Conservation (phyloP, 1,139 yeast species). For the Zygoascus hellenicus region DNA sequence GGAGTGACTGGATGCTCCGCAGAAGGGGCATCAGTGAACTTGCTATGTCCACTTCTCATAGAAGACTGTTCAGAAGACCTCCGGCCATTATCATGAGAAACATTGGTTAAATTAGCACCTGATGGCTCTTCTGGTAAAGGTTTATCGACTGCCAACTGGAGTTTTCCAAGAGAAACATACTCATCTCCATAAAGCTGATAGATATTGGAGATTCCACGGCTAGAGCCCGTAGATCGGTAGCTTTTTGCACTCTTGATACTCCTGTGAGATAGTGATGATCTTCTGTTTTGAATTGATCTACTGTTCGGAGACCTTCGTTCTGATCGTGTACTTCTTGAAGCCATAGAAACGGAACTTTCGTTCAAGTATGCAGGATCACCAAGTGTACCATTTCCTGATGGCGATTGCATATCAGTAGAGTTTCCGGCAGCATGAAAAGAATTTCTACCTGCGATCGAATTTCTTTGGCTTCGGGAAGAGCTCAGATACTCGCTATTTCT, state of each 20-base stretch:
- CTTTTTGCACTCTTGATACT: conserved; percentile 6
- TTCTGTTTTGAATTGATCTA: background rate
- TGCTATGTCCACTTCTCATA: background rate
- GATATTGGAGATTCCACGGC: conserved; percentile 1
- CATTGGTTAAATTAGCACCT: background rate
- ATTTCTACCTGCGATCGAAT: too few relatives aligned
- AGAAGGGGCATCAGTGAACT: too few relatives aligned
- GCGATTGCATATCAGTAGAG: too few relatives aligned
- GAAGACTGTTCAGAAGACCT: background rate
- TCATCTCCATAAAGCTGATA: conserved; percentile 5
- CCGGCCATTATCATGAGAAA: background rate
- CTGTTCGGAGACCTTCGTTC: background rate
- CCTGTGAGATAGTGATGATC: conserved; percentile 2
- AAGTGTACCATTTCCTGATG: too few relatives aligned
- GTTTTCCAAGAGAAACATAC: background rate
- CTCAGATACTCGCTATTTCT: too few relatives aligned
- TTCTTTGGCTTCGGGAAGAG: too few relatives aligned
- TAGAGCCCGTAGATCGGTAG: background rate
- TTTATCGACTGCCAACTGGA: conserved; percentile 3
- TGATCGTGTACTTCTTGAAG: background rate
- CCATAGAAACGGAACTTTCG: background rate
- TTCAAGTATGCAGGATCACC: background rate
- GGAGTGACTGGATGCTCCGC: conserved; percentile 1
- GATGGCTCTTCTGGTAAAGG: conserved; percentile 7
- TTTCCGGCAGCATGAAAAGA: too few relatives aligned